Conservation (phyloP, 2,329 filamentous ascomycete species). For the Aureobasidium namibiae region DNA sequence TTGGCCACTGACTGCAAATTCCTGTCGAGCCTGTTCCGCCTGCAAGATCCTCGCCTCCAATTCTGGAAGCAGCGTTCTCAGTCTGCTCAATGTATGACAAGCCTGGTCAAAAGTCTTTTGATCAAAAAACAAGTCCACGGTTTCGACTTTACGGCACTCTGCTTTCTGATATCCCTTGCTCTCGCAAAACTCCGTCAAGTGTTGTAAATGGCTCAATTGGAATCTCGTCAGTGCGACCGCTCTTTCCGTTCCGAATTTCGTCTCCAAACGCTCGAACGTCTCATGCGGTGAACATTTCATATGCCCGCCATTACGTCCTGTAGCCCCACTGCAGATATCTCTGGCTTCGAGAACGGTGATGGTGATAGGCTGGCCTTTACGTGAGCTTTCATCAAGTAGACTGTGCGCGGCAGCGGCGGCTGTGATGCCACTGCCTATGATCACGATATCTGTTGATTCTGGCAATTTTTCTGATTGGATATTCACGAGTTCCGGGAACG, state of each 20-base stretch:
- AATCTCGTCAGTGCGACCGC: not conserved
- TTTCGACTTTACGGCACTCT: not conserved
- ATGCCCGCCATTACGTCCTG: constrained; percentile 39
- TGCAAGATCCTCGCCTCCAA: not conserved
- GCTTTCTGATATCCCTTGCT: not conserved
- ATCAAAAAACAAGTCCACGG: not conserved
- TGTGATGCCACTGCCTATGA: constrained; percentile 21
- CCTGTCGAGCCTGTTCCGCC: not conserved
- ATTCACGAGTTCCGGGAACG: constrained; percentile 16
- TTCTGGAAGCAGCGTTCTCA: not conserved
- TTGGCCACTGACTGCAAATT: not conserved
- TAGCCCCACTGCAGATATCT: constrained; percentile 36
- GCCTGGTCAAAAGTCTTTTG: not conserved
- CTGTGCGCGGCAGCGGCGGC: constrained; percentile 24
- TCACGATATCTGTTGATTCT: constrained; percentile 17
- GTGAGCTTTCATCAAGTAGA: constrained; percentile 22
- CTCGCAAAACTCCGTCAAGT: not conserved
- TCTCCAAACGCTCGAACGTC: not conserved
- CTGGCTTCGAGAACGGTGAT: constrained; percentile 35
- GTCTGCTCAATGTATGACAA: not conserved
- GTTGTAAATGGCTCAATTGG: not conserved
- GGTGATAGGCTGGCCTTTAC: constrained; percentile 17
- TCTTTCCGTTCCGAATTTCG: not conserved
- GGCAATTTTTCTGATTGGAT: constrained; percentile 15
- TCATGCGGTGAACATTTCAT: constrained; percentile 21